A percentile compares a stretch with the other conserved stretches of the same genome.
phyloP scores from a whole-genome alignment of 2,329 filamentous ascomycete genomes.

The Talaromyces sp. region DNA sequence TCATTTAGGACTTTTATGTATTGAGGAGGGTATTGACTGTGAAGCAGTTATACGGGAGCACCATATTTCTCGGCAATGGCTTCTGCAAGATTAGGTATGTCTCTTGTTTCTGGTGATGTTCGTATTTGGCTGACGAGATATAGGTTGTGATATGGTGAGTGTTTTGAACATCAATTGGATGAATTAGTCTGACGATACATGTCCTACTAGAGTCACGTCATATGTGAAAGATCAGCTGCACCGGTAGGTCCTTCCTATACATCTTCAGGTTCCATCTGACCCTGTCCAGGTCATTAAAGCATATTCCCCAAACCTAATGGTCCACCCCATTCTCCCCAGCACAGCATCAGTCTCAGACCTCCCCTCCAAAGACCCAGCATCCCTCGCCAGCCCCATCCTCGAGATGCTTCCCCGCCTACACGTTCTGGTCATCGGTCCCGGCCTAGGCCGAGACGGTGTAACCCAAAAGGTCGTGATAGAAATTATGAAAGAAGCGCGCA shows the following conservation, averaged over 20 bases:
- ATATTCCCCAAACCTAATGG: slow-evolving; percentile 97
- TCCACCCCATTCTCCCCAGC: slow-evolving; percentile 91
- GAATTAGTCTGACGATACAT: neutral
- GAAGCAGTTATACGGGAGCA: slow-evolving; percentile 74
- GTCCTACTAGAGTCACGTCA: slow-evolving; percentile 65
- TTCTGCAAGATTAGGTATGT: slow-evolving; percentile 72
- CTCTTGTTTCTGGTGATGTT: neutral
- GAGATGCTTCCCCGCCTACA: slow-evolving; percentile 82
- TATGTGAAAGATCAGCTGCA: slow-evolving; percentile 85
- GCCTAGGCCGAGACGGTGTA: slow-evolving; percentile 79
- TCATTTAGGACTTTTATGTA: slow-evolving; percentile 3
- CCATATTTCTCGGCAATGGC: slow-evolving; percentile 99
- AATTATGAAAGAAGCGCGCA: slow-evolving; percentile 74
- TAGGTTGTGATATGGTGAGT: slow-evolving; percentile 72
- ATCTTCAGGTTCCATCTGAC: neutral
- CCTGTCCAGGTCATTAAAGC: slow-evolving; percentile 77
- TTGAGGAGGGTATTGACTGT: neutral
- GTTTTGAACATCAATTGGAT: neutral
- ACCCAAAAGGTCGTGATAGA: slow-evolving; percentile 83
- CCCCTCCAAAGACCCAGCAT: slow-evolving; percentile 49
- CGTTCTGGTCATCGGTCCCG: slow-evolving; percentile 88
- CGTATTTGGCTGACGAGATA: neutral
- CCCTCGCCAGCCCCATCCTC: slow-evolving; percentile 67
- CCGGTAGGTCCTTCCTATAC: slow-evolving; percentile 37
- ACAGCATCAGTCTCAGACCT: slow-evolving; percentile 51